phyloP scores from a whole-genome alignment of 495 filamentous ascomycete species.

The Penicillium salamii region DNA sequence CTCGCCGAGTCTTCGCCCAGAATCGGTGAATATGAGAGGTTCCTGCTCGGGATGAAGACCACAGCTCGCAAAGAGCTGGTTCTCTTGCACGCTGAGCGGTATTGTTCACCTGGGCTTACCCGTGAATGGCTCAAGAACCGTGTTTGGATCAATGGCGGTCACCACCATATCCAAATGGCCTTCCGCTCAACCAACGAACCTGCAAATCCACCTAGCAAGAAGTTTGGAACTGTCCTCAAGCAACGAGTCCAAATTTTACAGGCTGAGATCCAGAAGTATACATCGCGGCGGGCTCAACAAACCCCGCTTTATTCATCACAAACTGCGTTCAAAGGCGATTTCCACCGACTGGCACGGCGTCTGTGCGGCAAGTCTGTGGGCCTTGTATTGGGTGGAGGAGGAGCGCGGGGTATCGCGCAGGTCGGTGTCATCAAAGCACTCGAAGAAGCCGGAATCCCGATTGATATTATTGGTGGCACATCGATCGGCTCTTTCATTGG shows the following conservation, averaged over 20 bases:
- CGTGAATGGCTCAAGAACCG: conserved; percentile 89
- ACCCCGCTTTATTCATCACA: conserved; percentile 88
- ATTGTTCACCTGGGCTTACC: conserved; percentile 78
- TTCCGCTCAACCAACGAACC: conserved; percentile 77
- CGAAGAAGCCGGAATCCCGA: conserved; percentile 93
- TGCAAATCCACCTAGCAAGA: conserved; percentile 70
- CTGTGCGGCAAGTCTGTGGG: conserved; percentile 94
- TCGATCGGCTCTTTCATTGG: conserved; percentile 98
- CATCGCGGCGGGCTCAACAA: conserved; percentile 78
- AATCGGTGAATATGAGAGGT: conserved; percentile 94
- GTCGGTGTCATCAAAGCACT: conserved; percentile 91
- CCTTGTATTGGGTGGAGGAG: conserved; percentile 89
- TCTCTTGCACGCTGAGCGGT: conserved; percentile 87
- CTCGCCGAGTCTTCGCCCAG: conserved; percentile 84
- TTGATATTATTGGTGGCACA: conserved; percentile 93
- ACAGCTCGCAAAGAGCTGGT: conserved; percentile 94
- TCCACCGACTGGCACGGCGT: conserved; percentile 86
- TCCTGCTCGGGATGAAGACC: conserved; percentile 94
- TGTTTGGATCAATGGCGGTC: conserved; percentile 97
- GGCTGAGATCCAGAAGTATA: conserved; percentile 97
- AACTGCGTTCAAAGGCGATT: conserved; percentile 92
- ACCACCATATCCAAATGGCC: conserved; percentile 96
- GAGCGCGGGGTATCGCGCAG: conserved; percentile 86
- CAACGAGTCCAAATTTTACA: conserved; percentile 92
- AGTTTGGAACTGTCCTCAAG: conserved; percentile 82